Percentiles rank a stretch among this genome's conserved stretches.
These are phyloP conservation scores for Cucumis melo DNA, from an alignment of 306 rosid species.

Conservation along the genomic window DNA sequence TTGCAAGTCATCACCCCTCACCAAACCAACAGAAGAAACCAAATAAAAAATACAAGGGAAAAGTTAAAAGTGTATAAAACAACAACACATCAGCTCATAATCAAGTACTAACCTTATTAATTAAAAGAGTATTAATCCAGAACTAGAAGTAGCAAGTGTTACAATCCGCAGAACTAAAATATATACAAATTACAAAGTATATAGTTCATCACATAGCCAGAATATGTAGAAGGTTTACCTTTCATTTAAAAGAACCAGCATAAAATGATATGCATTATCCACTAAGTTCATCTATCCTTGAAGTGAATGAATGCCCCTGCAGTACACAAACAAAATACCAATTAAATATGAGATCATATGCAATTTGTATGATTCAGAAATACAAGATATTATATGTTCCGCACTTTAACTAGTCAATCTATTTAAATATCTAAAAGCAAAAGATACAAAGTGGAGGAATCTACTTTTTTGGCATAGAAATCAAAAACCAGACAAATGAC, in stretches of 20 bases:
- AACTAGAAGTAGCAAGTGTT: neutral
- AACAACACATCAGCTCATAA: neutral
- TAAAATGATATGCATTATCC: neutral
- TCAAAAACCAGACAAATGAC: neutral
- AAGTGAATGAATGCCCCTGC: neutral
- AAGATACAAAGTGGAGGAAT: constrained; percentile 1
- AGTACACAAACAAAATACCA: neutral
- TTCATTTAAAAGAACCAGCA: neutral
- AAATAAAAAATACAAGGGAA: neutral
- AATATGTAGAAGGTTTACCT: neutral
- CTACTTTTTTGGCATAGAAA: neutral
- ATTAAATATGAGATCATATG: neutral
- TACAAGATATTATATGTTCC: neutral
- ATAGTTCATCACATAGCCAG: neutral
- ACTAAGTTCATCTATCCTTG: neutral
- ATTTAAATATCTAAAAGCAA: neutral
- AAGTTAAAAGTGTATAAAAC: neutral
- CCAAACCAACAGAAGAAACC: neutral
- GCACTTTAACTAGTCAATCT: neutral
- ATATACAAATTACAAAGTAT: neutral
- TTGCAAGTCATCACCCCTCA: neutral
- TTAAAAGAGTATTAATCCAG: neutral
- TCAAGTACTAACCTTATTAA: neutral
- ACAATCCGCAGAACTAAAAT: neutral
- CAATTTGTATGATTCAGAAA: neutral